Evolutionary conservation across 2,329 filamentous ascomycete genomes (phyloP).

Genomic region (Macrophomina tecta): DNA sequence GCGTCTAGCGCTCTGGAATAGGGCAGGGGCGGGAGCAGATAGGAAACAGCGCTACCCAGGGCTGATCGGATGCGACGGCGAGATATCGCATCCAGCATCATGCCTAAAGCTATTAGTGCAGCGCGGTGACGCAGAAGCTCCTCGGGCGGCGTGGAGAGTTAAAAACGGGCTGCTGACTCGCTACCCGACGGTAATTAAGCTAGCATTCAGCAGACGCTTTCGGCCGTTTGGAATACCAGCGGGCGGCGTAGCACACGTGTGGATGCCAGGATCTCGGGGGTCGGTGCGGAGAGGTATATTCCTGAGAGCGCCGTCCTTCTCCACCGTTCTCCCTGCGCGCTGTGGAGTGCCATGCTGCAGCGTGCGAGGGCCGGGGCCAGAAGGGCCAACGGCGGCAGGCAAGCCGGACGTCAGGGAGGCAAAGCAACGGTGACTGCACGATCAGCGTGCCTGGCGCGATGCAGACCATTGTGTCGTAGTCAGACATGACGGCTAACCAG

Average conservation of each 20-base stretch:
- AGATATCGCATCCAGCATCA: constrained; percentile 2
- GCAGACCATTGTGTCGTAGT: constrained; percentile 14
- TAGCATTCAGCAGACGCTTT: constrained; percentile 7
- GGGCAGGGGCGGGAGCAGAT: constrained; percentile 20
- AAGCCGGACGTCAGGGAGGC: too few species aligned
- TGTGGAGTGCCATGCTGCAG: too few species aligned
- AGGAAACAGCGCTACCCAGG: background rate
- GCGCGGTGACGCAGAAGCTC: too few species aligned
- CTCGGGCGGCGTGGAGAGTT: too few species aligned
- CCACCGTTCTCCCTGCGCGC: background rate
- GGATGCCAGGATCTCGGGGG: background rate
- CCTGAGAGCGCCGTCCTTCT: constrained; percentile 15
- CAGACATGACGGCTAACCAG: background rate
- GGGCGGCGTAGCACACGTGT: constrained; percentile 21
- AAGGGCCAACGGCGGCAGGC: background rate
- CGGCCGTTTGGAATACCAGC: constrained; percentile 25
- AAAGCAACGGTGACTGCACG: background rate
- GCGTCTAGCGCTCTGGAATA: constrained; percentile 26
- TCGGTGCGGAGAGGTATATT: constrained; percentile 3
- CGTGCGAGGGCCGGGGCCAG: too few species aligned
- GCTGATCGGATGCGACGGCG: constrained; percentile 7
- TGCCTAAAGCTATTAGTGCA: background rate
- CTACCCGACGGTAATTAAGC: background rate
- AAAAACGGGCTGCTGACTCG: background rate
- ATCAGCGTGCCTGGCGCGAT: constrained; percentile 20